These are phyloP conservation scores for Pseudomonodictys pantanalensis DNA, from an alignment of 495 filamentous ascomycete species.

Conservation along the genomic window DNA sequence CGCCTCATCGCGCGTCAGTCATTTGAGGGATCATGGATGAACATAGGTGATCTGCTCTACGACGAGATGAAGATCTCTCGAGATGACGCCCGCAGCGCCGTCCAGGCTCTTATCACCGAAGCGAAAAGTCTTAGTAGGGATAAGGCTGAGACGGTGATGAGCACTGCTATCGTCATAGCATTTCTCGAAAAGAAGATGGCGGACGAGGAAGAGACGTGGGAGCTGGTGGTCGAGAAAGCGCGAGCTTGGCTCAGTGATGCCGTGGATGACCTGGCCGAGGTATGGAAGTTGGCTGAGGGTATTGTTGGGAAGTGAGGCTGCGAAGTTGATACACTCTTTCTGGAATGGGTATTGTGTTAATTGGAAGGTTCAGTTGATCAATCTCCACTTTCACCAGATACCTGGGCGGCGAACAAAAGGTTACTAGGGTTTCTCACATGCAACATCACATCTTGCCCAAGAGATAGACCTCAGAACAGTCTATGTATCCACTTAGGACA, in stretches of 20 bases:
- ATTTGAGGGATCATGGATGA: conserved; percentile 51
- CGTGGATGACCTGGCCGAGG: background rate
- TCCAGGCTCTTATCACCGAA: background rate
- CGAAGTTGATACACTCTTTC: background rate
- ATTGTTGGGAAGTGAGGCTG: background rate
- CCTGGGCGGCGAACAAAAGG: no score
- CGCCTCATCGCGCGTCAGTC: conserved; percentile 47
- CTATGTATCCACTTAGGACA: no score
- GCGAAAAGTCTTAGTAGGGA: background rate
- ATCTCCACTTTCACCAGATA: background rate
- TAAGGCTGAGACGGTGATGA: conserved; percentile 27
- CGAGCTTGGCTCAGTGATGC: conserved; percentile 7
- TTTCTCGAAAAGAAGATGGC: conserved; percentile 47
- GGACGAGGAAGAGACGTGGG: conserved; percentile 50
- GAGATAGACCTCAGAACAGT: no score
- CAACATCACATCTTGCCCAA: no score
- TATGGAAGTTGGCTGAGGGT: conserved; percentile 10
- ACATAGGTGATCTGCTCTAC: conserved; percentile 21
- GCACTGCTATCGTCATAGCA: conserved; percentile 51
- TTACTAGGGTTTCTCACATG: no score
- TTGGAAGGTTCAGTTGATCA: background rate
- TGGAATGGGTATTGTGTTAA: no score
- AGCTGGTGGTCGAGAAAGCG: conserved; percentile 51
- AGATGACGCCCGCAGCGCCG: background rate
- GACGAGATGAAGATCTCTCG: conserved; percentile 26